Evolutionary conservation across 495 filamentous ascomycete species (phyloP).

Genomic region (Aspergillus wentii): DNA sequence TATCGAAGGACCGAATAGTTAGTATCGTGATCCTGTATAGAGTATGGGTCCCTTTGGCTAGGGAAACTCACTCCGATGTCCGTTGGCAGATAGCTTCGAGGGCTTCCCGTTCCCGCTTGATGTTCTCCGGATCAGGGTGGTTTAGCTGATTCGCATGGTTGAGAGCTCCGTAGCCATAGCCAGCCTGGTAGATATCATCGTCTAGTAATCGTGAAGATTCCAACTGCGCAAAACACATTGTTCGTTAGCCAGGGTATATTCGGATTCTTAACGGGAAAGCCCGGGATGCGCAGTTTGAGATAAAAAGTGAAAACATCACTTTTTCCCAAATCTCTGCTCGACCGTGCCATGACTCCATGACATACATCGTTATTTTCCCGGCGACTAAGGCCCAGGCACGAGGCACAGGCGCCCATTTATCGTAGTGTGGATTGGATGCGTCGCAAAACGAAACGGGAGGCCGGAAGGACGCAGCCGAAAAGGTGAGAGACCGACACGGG

Average conservation of each 20-base stretch:
- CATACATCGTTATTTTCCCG: constrained; percentile 43
- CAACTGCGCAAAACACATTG: constrained; percentile 16
- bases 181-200: constrained; percentile 46
- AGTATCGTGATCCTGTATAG: too few relatives aligned
- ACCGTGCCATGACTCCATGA: constrained; percentile 16
- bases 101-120: constrained; percentile 47
- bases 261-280: constrained; percentile 6
- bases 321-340: neutral
- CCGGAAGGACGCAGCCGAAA: constrained; percentile 9
- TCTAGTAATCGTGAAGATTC: constrained; percentile 50
- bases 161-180: constrained; percentile 44
- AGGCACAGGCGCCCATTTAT: constrained; percentile 49
- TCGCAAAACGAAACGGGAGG: constrained; percentile 24
- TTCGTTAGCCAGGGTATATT: constrained; percentile 17
- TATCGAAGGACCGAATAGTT: too few relatives aligned
- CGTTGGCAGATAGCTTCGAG: constrained; percentile 49
- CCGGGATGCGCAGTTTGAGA: neutral
- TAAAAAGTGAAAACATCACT: constrained; percentile 5
- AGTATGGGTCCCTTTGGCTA: too few relatives aligned
- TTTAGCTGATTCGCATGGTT: constrained; percentile 32
- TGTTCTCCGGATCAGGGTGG: constrained; percentile 44
- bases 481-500: constrained; percentile 2
- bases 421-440: constrained; percentile 2
- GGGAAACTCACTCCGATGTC: constrained; percentile 45
- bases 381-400: constrained; percentile 44